A percentile compares a stretch with the other conserved stretches of the same genome.
Conservation (phyloP, 1,139 yeast genomes). For the Suhomyces bokatorum region DNA sequence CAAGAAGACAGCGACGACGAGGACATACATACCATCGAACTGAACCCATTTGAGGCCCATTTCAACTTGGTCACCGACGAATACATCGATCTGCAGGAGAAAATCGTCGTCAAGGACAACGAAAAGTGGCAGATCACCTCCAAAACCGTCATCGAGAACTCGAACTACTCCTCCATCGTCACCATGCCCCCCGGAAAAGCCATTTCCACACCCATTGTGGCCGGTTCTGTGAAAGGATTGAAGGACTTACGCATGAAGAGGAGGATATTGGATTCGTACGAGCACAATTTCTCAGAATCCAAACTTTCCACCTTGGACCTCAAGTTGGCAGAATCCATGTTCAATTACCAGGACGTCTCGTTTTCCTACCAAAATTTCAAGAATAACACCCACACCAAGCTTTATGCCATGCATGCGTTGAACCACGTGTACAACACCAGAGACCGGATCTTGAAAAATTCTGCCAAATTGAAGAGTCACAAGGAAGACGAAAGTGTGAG, state of each 20-base stretch:
- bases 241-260: constrained; percentile 28
- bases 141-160: constrained; percentile 17
- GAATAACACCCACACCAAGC: constrained; percentile 55
- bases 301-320: constrained; percentile 26
- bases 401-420: constrained; percentile 70
- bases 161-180: constrained; percentile 26
- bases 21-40: constrained; percentile 23
- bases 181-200: constrained; percentile 35
- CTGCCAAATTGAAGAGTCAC: constrained; percentile 51
- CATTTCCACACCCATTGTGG: constrained; percentile 9
- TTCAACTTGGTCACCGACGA: constrained; percentile 57
- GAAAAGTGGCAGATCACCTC: constrained; percentile 30
- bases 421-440: constrained; percentile 88
- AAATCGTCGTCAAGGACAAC: constrained; percentile 17
- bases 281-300: constrained; percentile 15
- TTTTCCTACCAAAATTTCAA: constrained; percentile 51
- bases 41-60: constrained; percentile 77
- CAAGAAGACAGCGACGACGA: constrained; percentile 28
- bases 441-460: constrained; percentile 76
- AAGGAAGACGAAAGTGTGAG: constrained; percentile 41
- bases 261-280: constrained; percentile 32
- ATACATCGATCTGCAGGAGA: constrained; percentile 36
- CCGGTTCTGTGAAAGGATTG: constrained; percentile 5
- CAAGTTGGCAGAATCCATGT: constrained; percentile 54
- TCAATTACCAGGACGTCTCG: constrained; percentile 71